phyloP scores from a whole-genome alignment of 331 rosid species.

The Telfairia occidentalis region DNA sequence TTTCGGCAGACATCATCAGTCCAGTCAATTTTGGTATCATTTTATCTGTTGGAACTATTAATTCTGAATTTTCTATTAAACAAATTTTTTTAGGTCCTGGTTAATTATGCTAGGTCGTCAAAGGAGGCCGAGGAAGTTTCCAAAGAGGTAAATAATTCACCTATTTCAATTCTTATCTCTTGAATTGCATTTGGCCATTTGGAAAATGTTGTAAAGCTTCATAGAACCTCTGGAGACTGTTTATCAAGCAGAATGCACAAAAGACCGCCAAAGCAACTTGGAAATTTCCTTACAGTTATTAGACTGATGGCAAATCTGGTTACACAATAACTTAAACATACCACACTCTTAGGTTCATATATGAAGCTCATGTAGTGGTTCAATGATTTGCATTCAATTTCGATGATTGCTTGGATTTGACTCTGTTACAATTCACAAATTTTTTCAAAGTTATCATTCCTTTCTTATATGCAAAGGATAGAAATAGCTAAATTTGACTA shows the following conservation, averaged over 20 bases:
- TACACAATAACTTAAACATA: background rate
- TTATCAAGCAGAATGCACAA: background rate
- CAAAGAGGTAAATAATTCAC: constrained; percentile 50
- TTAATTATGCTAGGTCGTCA: constrained; percentile 86
- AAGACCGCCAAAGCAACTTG: background rate
- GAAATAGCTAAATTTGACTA: background rate
- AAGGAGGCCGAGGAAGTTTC: constrained; percentile 94
- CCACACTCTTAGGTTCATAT: background rate
- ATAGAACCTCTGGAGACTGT: background rate
- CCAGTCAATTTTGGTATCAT: background rate
- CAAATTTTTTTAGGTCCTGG: constrained; percentile 47
- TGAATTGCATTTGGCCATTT: background rate
- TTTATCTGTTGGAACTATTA: background rate
- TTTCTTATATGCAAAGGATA: background rate
- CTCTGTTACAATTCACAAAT: background rate
- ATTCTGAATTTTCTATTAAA: constrained; percentile 11
- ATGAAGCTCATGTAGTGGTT: background rate
- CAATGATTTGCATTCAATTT: background rate
- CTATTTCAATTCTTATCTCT: background rate
- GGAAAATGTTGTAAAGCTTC: background rate
- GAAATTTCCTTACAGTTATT: background rate
- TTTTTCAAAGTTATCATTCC: background rate
- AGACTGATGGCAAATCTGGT: background rate
- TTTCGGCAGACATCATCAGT: background rate
- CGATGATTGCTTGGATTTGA: background rate